These are phyloP conservation scores for Syzygium grande DNA, from an alignment of 345 rosid genomes.

Conservation along the genomic window DNA sequence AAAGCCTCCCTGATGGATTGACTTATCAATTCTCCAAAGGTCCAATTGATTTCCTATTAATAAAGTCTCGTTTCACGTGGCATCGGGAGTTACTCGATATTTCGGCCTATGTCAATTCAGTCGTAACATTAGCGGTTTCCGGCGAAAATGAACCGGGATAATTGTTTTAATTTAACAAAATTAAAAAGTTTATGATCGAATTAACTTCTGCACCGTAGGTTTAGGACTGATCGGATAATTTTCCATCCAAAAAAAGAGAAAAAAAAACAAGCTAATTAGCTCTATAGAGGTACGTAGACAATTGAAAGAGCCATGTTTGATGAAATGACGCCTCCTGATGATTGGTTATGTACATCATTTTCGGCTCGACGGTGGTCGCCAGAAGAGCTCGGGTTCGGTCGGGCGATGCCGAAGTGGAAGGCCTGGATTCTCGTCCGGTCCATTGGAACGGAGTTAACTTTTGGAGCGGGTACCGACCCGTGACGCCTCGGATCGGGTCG, in stretches of 20 bases:
- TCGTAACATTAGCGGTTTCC: rapidly evolving
- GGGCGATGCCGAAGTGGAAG: neutral
- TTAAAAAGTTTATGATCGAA: rapidly evolving
- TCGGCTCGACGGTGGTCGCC: neutral
- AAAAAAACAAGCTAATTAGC: neutral
- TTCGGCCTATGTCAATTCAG: neutral
- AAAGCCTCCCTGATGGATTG: neutral
- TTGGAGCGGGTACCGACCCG: neutral
- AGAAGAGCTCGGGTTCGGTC: neutral
- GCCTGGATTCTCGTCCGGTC: neutral
- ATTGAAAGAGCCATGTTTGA: neutral
- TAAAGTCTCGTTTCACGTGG: neutral
- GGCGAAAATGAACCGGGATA: rapidly evolving
- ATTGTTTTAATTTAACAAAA: neutral
- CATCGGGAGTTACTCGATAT: neutral
- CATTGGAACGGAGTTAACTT: neutral
- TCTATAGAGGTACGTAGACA: neutral
- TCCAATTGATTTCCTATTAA: neutral
- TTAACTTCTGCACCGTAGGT: rapidly evolving
- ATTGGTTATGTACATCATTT: neutral
- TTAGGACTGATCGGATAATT: neutral
- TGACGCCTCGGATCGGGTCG: neutral
- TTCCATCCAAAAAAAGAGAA: neutral
- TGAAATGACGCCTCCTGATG: too few relatives aligned
- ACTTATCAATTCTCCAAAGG: neutral